Evolutionary conservation across 768 basidiomycete genomes (phyloP), one percentile per base, ranked within the genome.

Genomic region (Agrocybe chaxingu): DNA sequence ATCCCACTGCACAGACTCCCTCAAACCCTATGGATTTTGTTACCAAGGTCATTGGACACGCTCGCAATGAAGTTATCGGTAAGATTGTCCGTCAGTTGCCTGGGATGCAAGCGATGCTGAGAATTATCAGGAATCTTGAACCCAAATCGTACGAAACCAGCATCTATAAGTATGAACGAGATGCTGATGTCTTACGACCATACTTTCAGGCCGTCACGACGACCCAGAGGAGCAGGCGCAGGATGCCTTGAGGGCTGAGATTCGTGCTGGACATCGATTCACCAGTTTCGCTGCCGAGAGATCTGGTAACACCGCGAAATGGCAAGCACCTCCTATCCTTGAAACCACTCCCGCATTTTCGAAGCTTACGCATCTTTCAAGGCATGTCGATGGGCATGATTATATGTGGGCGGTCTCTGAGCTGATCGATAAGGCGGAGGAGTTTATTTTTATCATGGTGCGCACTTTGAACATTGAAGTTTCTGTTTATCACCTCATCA

Each of bases 331-430:
- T 9, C 42, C 29, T 45, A 9, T 42, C 44, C 18, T 31, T 33
- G 29, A 10, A 12, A 44, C 39, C 42, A 7, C 32, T 10, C 48
- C 5, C 35, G 48, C 31, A 32, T 37, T 38, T 30, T 35, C 35
- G 24, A 39, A 50, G 24, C 3, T 24, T 3, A 24, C 24, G 24
- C 24, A 24, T 24, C 12, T 18, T 44, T 1, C 11, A 39, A 70
- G 87, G 85, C 92, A 94, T 63, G 79, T 96, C 42, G 95, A 96
- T 59, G 96, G 96, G 0, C 92, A 97, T 50, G 95, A 98, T 70
- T 98, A 96, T 66, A 89, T 98, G 79, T 98, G 88, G 80, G 95
- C 96, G 0, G 64, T 97, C 33, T 92, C 91, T 1, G 92, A 96
- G 69, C 75, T 95, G 68, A 75, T 98, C n/a, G 88, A 89, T 42